Evolutionary conservation across 306 rosid genomes (phyloP).

Genomic region (Cucurbita ficifolia): DNA sequence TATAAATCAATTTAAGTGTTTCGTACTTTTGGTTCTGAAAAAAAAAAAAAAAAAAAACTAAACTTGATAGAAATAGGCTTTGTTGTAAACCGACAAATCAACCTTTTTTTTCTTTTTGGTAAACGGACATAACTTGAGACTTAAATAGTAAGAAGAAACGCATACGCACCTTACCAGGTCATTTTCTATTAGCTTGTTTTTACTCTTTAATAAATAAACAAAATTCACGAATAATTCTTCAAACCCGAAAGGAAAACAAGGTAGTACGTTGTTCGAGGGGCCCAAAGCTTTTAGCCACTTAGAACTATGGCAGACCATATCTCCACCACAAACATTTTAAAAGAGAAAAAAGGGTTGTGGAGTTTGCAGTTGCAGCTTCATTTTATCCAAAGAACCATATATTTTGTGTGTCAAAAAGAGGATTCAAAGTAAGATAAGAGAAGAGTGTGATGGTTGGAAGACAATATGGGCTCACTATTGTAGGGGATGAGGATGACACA

Average conservation of each 20-base stretch:
- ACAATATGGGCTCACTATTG: background rate
- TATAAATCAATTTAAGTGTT: background rate
- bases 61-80: background rate
- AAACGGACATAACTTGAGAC: background rate
- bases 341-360: background rate
- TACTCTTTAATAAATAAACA: background rate
- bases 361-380: background rate
- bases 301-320: background rate
- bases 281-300: background rate
- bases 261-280: background rate
- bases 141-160: background rate
- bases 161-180: too few species aligned
- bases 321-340: background rate
- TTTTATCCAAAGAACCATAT: background rate
- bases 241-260: background rate
- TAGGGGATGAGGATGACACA: slow-evolving; percentile 3
- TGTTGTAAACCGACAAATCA: too few species aligned
- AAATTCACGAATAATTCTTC: background rate
- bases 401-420: background rate
- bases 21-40: background rate
- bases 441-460: background rate
- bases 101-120: too few species aligned
- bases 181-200: background rate
- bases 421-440: background rate
- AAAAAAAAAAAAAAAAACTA: too few species aligned